These are phyloP conservation scores for Coleophoma cylindrospora DNA, from an alignment of 2,329 filamentous ascomycete species.

Conservation along the genomic window DNA sequence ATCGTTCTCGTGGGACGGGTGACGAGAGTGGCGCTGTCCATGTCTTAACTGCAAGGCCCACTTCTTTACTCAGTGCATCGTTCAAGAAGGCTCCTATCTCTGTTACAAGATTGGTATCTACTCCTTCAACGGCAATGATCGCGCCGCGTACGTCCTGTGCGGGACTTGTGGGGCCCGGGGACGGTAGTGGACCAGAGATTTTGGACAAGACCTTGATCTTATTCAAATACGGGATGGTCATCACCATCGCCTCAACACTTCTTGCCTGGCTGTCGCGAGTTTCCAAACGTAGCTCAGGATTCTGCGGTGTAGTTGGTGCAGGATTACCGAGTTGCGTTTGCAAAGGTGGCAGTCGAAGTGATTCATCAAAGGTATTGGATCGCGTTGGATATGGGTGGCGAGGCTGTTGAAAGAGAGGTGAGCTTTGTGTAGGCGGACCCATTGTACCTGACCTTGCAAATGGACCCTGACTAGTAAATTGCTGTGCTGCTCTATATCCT, in stretches of 20 bases:
- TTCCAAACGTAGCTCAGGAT: conserved; percentile 23
- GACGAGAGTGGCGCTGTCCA: conserved; percentile 13
- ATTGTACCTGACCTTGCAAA: conserved; percentile 17
- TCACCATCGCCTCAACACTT: conserved; percentile 64
- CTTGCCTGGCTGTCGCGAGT: conserved; percentile 32
- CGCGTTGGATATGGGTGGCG: conserved; percentile 19
- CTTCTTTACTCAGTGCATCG: conserved; percentile 20
- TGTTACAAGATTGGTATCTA: conserved; percentile 44
- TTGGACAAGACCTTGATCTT: conserved; percentile 74
- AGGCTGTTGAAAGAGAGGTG: conserved; percentile 18
- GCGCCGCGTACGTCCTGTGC: conserved; percentile 57
- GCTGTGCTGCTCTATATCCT: conserved; percentile 32
- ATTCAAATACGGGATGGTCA: conserved; percentile 66
- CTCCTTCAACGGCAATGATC: conserved; percentile 79
- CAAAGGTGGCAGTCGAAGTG: conserved; percentile 27
- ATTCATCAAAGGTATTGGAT: conserved; percentile 23
- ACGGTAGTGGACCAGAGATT: conserved; percentile 64
- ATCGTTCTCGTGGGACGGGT: not conserved
- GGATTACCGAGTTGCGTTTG: conserved; percentile 28
- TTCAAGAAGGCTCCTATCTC: conserved; percentile 59
- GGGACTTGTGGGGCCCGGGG: conserved; percentile 28
- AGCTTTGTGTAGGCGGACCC: conserved; percentile 22
- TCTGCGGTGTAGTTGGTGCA: conserved; percentile 30
- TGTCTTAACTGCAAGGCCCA: conserved; percentile 19
- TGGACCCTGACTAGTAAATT: conserved; percentile 15